Base-by-base conservation (phyloP, 805 yeast genomes). In the Suhomyces pyralidae region DNA sequence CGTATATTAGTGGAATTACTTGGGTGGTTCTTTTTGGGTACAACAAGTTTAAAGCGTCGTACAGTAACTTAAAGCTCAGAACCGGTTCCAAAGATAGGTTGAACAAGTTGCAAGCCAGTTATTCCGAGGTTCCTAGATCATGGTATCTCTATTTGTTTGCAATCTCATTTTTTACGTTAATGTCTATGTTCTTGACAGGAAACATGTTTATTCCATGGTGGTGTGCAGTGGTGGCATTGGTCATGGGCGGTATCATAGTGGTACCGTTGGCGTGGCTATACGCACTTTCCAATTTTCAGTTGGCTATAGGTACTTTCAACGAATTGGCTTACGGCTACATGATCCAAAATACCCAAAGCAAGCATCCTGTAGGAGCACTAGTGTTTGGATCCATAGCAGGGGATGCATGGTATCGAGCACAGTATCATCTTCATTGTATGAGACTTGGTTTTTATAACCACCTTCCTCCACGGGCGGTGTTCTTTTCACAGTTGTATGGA, bases 401-500 rank as follows among this genome's bases (percentile, higher is more conserved):
- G 1, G 77, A 80, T 58, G 80, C 81, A 2, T 65, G 65, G 65
- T 65, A 64, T 50, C 58, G 82, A 32, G 81, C 82, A 0, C 82
- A 79, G 56, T 77, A 62, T 52, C 65, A 64, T 52, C 55, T 66
- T 52, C 50, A 59, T 48, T 61, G 63, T 60, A 74, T 77, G 68
- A 77, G 80, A 56, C 65, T 81, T 5, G 85, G 84, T 1, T 79
- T 79, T 56, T 81, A 81, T 65, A 80, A 77, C 62, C 77, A 77
- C 55, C 60, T 81, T 14, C 83, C 84, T 0, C 85, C 85, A 1
- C 71, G 66, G 34, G 62, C 70, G 2, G 78, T 81, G 7, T 81
- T 82, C 55, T 66, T 78, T 42, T 78, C 81, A 0, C 85, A 81
- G 58, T 56, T 81, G 3, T 71, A 76, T 57, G 85, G 85, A 1